Conservation (phyloP, 2,329 filamentous ascomycete genomes). For the Fusarium ramigenum region DNA sequence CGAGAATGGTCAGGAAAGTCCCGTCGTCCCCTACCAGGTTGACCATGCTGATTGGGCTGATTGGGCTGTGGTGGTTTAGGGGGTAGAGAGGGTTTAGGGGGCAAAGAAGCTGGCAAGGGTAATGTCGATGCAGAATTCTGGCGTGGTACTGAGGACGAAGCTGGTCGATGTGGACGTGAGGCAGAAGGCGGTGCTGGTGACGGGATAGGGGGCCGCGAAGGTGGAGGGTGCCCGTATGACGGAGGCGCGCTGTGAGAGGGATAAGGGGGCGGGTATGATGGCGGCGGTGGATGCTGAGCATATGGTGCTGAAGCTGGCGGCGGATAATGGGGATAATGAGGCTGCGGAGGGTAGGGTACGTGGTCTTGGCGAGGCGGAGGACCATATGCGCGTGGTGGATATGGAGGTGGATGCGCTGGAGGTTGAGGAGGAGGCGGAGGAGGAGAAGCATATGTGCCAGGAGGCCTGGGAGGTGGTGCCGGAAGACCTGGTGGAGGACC, state of each 20-base stretch:
- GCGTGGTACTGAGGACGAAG: conserved; percentile 26
- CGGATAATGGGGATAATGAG: conserved; percentile 33
- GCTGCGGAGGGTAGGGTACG: conserved; percentile 30
- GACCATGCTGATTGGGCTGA: conserved; percentile 24
- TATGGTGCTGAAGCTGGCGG: conserved; percentile 30
- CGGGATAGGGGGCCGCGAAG: conserved; percentile 16
- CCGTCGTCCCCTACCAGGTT: conserved; percentile 33
- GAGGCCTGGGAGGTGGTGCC: conserved; percentile 31
- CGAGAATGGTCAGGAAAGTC: conserved; percentile 43
- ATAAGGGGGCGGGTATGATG: conserved; percentile 36
- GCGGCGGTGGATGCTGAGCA: conserved; percentile 28
- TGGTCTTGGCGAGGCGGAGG: conserved; percentile 29
- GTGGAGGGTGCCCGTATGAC: conserved; percentile 28
- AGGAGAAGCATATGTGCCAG: conserved; percentile 26
- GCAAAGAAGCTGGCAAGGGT: conserved; percentile 42
- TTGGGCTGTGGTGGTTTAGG: conserved; percentile 44
- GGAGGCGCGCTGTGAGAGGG: conserved; percentile 32
- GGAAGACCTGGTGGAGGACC: conserved; percentile 38
- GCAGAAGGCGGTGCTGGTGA: conserved; percentile 24
- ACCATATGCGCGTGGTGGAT: conserved; percentile 36
- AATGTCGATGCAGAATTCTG: conserved; percentile 28
- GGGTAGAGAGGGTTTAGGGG: conserved; percentile 47
- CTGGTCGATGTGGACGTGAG: conserved; percentile 20
- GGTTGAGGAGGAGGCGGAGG: conserved; percentile 25
- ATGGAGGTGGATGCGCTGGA: conserved; percentile 24